phyloP scores from a whole-genome alignment of 345 rosid genomes.

The Draba incana region DNA sequence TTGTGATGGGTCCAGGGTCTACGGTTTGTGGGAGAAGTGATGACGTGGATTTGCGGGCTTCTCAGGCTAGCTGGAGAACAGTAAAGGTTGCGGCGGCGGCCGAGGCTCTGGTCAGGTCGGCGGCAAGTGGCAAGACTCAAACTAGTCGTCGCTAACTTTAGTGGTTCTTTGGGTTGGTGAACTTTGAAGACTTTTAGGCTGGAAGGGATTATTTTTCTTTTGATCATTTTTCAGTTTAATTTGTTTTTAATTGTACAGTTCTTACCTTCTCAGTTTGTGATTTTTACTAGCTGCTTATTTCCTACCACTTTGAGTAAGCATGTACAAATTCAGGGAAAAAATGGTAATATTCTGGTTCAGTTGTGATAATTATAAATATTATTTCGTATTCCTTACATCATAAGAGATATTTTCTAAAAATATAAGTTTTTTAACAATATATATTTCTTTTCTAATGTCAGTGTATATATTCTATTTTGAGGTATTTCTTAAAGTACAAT shows the following conservation, averaged over 20 bases:
- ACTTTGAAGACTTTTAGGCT: slow-evolving; percentile 27
- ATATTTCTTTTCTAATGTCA: not conserved
- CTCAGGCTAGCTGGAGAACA: slow-evolving; percentile 32
- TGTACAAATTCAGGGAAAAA: not conserved
- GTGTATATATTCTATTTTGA: not conserved
- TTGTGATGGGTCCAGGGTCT: slow-evolving; percentile 42
- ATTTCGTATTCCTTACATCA: not conserved
- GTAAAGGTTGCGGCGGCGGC: slow-evolving; percentile 39
- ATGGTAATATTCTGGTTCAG: not conserved
- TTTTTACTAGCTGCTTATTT: slow-evolving; percentile 5
- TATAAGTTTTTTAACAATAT: not conserved
- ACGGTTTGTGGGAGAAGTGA: slow-evolving; percentile 58
- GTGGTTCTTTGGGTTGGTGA: slow-evolving; percentile 32
- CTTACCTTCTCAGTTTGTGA: not conserved
- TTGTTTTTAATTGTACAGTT: not conserved
- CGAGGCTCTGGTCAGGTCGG: slow-evolving; percentile 33
- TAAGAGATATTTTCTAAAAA: not conserved
- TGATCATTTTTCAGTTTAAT: not conserved
- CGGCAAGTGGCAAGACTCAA: slow-evolving; percentile 25
- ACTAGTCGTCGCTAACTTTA: slow-evolving; percentile 31
- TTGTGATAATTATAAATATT: not conserved
- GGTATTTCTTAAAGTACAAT: not conserved
- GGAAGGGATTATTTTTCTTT: slow-evolving; percentile 7
- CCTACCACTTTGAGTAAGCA: slow-evolving; percentile 7
- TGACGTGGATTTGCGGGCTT: slow-evolving; percentile 50